Evolutionary conservation across 805 yeast genomes (phyloP).

Genomic region (Saccharomycopsis malanga): DNA sequence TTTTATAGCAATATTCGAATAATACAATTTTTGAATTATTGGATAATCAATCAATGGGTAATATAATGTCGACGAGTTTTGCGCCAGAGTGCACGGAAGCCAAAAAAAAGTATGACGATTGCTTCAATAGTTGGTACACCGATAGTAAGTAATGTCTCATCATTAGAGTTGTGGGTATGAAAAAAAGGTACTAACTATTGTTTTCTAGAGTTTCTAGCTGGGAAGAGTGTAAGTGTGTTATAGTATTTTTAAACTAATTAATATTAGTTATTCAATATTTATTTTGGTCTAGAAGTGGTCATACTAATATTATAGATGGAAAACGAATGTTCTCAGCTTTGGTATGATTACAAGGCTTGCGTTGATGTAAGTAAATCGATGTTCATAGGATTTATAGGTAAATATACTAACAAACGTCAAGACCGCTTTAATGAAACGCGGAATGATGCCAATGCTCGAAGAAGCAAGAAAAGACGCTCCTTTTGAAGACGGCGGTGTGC

Average conservation of each 20-base stretch:
- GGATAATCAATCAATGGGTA: conserved; percentile 56
- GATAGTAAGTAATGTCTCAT: conserved; percentile 44
- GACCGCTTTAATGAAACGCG: conserved; percentile 57
- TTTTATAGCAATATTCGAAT: too few species aligned
- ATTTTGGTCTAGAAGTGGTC: too few species aligned
- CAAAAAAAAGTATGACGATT: conserved; percentile 81
- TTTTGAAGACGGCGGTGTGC: conserved; percentile 61
- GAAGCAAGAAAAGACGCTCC: conserved; percentile 90
- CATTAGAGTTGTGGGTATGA: neutral
- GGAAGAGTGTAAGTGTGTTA: conserved; percentile 37
- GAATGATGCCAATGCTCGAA: conserved; percentile 75
- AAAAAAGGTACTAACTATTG: conserved; percentile 2
- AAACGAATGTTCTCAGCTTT: conserved; percentile 86
- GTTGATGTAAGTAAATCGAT: conserved; percentile 40
- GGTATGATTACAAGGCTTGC: conserved; percentile 87
- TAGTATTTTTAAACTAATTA: too few species aligned
- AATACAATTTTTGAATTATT: too few species aligned
- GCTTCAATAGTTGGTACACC: conserved; percentile 93
- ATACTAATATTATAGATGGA: too few species aligned
- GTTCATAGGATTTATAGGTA: neutral
- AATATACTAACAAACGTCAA: conserved; percentile 19
- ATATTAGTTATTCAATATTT: too few species aligned
- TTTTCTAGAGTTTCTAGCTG: conserved; percentile 34
- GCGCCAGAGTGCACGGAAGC: conserved; percentile 94
- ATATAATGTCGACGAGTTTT: conserved; percentile 75